A percentile compares a stretch with the other conserved stretches of the same genome.
These are phyloP conservation scores for Mucor plumbeus DNA, from an alignment of 371 early-diverging fungal species.

Conservation along the genomic window DNA sequence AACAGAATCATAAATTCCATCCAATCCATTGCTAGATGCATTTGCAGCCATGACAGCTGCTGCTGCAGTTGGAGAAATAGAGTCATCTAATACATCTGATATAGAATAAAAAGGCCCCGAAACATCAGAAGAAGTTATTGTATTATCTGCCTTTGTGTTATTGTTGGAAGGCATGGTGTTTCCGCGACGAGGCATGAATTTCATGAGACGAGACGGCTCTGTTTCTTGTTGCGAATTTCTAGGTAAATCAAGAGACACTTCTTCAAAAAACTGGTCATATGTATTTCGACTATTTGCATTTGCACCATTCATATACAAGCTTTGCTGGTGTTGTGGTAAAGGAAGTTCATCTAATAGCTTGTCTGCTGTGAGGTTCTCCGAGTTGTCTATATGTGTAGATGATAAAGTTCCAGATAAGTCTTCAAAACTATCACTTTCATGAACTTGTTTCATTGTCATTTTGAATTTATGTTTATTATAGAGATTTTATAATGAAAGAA, in stretches of 20 bases:
- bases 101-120: constrained; percentile 58
- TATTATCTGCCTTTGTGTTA: background rate
- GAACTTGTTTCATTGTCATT: constrained; percentile 15
- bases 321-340: constrained; percentile 11
- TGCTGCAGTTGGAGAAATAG: constrained; percentile 23
- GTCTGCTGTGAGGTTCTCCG: constrained; percentile 26
- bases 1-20: constrained; percentile 11
- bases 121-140: constrained; percentile 35
- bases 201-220: constrained; percentile 38
- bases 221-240: constrained; percentile 25
- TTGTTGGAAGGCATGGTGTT: background rate
- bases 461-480: background rate
- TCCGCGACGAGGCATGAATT: constrained; percentile 47
- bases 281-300: constrained; percentile 26
- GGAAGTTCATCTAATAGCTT: constrained; percentile 42
- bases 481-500: constrained; percentile 3
- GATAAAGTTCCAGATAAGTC: constrained; percentile 19
- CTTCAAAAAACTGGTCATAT: constrained; percentile 60
- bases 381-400: constrained; percentile 14
- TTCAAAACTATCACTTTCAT: constrained; percentile 2
- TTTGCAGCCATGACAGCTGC: constrained; percentile 23
- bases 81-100: constrained; percentile 52
- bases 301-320: constrained; percentile 11
- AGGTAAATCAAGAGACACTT: constrained; percentile 56
- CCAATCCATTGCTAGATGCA: background rate